Evolutionary conservation across 192 early-diverging fungal genomes (phyloP).

Genomic region (Backusella parvicylindrica): DNA sequence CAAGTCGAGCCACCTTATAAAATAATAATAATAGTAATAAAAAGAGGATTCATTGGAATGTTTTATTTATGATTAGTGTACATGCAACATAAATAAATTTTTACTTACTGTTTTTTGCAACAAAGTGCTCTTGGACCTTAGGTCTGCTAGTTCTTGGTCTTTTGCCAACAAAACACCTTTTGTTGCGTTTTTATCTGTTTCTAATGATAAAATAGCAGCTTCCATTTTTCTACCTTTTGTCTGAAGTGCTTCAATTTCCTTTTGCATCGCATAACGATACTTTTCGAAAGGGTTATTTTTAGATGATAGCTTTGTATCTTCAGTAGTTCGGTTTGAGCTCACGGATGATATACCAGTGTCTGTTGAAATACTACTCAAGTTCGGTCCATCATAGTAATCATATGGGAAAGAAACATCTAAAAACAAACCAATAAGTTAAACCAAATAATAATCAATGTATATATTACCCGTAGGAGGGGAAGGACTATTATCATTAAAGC

Average conservation of each 20-base stretch:
- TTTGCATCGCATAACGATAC: conserved; percentile 18
- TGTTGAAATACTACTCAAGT: conserved; percentile 12
- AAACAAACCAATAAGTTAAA: neutral
- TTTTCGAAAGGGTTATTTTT: conserved; percentile 14
- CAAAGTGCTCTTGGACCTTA: conserved; percentile 7
- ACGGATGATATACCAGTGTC: conserved; percentile 3
- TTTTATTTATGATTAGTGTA: neutral
- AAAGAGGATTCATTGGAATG: neutral
- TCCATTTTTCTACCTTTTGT: conserved; percentile 20
- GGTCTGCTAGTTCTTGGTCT: conserved; percentile 17
- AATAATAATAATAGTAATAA: neutral
- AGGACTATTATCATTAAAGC: conserved; percentile 12
- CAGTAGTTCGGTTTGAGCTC: conserved; percentile 12
- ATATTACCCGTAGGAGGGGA: neutral
- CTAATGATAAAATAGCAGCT: neutral
- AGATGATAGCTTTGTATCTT: neutral
- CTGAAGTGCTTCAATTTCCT: conserved; percentile 22
- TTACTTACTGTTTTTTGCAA: conserved; percentile 21
- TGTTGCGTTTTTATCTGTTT: conserved; percentile 3
- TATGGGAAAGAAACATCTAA: conserved; percentile 3
- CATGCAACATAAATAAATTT: neutral
- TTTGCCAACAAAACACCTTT: neutral
- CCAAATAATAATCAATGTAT: neutral
- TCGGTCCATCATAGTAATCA: neutral
- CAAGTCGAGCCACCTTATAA: conserved; percentile 7